Evolutionary conservation across 2,329 filamentous ascomycete genomes (phyloP), one percentile per base, ranked within the genome.

Genomic region (Xylaria multiplex): DNA sequence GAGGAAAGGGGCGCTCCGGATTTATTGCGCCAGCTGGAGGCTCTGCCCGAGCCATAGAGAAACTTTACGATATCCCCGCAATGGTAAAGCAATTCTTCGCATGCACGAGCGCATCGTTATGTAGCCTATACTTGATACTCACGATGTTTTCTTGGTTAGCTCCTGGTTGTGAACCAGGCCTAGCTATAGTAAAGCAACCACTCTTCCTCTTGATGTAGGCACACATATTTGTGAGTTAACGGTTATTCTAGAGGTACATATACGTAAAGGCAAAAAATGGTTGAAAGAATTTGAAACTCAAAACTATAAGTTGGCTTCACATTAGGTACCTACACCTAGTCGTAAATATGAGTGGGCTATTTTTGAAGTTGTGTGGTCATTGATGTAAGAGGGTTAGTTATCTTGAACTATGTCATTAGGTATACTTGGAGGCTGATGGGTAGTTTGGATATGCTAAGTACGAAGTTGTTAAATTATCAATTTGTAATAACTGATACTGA

Each of bases 21-120:
- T n/a, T 9, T 48, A 52, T 45, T 42, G n/a, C 3, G 2, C 22
- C 37, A 22, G 30, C 9, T 16, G 4, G 30, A 9, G 37, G 45
- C 35, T 58, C 42, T 46, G 40, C 2, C 49, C 24, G 48, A 37
- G 58, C 32, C 35, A 8, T 50, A 19, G 35, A 56, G 37, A 40
- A 49, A 57, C 43, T 2, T 5, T 16, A 43, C 37, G 6, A 27
- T 27, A 27, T 48, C 9, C 27, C 40, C 27, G 16, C 32, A 16
- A 16, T 16, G 1, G 32, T n/a, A 37, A 48, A 37, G 16, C 11
- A 42, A 52, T n/a, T 22, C 32, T 54, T 58, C 27, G 22, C 2
- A 8, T 49, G 37, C 37, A 3, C 9, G 27, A 13, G 22, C 22
- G 8, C 13, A 27, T 56, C 55, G 22, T n/a, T 54, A 53, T 19